phyloP scores from a whole-genome alignment of 2,329 filamentous ascomycete species.

The Sphaerulina musiva region DNA sequence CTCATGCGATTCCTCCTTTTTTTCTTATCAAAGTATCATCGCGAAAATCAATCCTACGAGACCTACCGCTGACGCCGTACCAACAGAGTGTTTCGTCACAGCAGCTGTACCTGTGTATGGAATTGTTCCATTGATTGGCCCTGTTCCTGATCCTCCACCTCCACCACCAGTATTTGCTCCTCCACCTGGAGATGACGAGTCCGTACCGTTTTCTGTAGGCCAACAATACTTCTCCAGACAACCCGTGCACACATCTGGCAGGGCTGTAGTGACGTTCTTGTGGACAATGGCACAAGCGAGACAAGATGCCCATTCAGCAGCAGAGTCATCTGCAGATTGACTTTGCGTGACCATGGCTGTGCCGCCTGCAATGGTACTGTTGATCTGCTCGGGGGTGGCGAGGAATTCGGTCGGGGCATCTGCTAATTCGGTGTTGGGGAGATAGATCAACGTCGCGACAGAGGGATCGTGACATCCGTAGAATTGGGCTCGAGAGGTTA shows the following conservation, averaged over 20 bases:
- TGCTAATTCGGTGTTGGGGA: slow-evolving; percentile 10
- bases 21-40: too few relatives aligned
- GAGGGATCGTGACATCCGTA: slow-evolving; percentile 12
- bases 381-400: slow-evolving; percentile 1
- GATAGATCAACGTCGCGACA: slow-evolving; percentile 10
- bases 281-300: slow-evolving; percentile 15
- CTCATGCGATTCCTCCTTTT: too few relatives aligned
- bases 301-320: slow-evolving; percentile 11
- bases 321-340: not conserved
- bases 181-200: too few relatives aligned
- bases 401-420: not conserved
- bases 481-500: slow-evolving; percentile 12
- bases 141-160: too few relatives aligned
- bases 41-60: too few relatives aligned
- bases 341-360: slow-evolving; percentile 11
- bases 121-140: too few relatives aligned
- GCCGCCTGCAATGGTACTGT: slow-evolving; percentile 6
- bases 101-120: too few relatives aligned
- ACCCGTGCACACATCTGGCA: slow-evolving; percentile 8
- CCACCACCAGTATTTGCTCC: too few relatives aligned
- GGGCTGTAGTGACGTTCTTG: slow-evolving; percentile 4
- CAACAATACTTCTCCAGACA: slow-evolving; percentile 16
- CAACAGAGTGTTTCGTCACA: too few relatives aligned
- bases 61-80: too few relatives aligned
- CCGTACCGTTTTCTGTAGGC: not conserved